These are phyloP conservation scores for Cicer bijugum DNA, from an alignment of 306 rosid genomes.

Conservation along the genomic window DNA sequence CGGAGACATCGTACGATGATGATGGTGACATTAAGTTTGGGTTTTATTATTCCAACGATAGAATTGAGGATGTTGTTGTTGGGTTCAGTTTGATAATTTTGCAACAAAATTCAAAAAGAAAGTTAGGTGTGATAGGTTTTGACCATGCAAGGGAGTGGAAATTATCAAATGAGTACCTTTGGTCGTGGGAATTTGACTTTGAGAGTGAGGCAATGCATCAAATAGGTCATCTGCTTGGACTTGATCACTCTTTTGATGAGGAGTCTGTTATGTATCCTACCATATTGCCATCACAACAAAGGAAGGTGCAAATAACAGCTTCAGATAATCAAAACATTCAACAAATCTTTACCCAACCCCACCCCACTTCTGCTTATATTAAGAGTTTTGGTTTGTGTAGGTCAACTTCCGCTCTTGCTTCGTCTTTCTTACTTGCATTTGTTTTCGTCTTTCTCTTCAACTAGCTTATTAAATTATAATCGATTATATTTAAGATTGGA, in stretches of 20 bases:
- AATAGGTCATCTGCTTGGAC: slow-evolving; percentile 9
- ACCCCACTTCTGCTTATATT: too few species aligned
- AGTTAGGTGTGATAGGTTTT: background rate
- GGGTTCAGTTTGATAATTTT: background rate
- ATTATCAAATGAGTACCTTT: background rate
- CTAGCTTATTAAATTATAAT: too few species aligned
- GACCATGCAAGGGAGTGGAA: background rate
- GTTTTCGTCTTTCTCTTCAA: too few species aligned
- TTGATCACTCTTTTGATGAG: background rate
- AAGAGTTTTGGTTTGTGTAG: too few species aligned
- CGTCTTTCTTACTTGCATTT: too few species aligned
- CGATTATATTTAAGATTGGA: too few species aligned
- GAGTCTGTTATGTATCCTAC: slow-evolving; percentile 7
- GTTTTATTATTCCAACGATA: background rate
- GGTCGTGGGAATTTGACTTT: background rate
- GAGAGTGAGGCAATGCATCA: background rate
- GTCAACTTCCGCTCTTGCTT: too few species aligned
- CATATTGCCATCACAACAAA: background rate
- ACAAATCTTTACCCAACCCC: background rate
- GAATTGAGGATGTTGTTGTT: background rate
- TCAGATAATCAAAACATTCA: background rate
- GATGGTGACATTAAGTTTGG: slow-evolving; percentile 15
- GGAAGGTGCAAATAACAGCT: background rate
- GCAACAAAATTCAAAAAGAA: background rate
- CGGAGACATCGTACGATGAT: background rate